Conservation (phyloP, 148 eudicot genomes). For the Pouteria glomerata region DNA sequence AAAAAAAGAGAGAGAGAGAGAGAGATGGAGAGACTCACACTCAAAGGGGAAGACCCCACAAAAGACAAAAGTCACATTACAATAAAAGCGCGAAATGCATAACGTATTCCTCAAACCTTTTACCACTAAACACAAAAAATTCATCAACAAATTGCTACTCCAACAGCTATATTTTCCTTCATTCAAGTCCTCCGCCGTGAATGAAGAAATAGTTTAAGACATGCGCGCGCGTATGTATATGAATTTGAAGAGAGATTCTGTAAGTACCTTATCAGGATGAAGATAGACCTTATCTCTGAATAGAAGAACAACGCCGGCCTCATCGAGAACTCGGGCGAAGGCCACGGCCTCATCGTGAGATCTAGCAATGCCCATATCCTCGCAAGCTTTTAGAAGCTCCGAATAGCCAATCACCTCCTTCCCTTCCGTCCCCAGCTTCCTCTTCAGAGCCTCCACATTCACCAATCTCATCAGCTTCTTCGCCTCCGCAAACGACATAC, state of each 20-base stretch:
- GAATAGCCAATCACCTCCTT: slow-evolving; percentile 62
- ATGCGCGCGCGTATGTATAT: no score
- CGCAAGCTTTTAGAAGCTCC: slow-evolving; percentile 60
- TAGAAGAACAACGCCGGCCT: slow-evolving; percentile 85
- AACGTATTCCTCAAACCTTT: no score
- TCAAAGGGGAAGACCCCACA: neutral
- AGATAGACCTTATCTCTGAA: slow-evolving; percentile 81
- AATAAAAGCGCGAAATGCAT: no score
- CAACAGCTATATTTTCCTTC: no score
- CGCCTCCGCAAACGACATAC: slow-evolving; percentile 54
- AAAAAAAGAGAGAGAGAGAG: no score
- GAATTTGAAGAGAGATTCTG: no score
- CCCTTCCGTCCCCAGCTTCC: slow-evolving; percentile 54
- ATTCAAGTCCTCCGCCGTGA: no score
- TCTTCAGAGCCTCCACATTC: slow-evolving; percentile 70
- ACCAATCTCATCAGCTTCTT: slow-evolving; percentile 75
- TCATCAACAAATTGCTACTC: no score
- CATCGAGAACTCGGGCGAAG: slow-evolving; percentile 67
- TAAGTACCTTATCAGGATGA: slow-evolving; percentile 84
- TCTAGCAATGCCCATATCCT: slow-evolving; percentile 62
- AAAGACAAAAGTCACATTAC: no score
- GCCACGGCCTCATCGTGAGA: slow-evolving; percentile 54
- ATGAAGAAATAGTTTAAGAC: no score
- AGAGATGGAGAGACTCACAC: no score
- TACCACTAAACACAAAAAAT: no score